Evolutionary conservation across 495 filamentous ascomycete genomes (phyloP).

Genomic region (Xylaria bambusicola): DNA sequence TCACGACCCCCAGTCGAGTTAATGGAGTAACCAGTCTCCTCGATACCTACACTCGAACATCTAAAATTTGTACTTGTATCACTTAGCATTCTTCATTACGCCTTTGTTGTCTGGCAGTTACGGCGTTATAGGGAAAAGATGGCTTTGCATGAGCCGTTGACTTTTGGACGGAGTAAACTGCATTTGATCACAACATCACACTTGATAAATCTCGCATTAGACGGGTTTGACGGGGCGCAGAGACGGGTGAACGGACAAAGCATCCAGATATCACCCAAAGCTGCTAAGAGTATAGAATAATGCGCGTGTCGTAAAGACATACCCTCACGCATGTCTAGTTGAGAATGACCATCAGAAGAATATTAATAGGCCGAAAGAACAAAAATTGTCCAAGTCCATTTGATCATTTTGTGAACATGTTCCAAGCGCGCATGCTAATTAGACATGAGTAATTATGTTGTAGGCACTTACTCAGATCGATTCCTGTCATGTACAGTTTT

Average conservation of each 20-base stretch:
- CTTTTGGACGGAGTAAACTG: background rate
- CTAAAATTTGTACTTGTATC: conserved; percentile 1
- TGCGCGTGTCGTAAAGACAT: background rate
- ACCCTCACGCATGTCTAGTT: no score
- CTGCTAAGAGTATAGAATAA: background rate
- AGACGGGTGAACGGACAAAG: background rate
- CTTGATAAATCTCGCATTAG: conserved; percentile 1
- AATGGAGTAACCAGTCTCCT: conserved; percentile 57
- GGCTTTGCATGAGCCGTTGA: background rate
- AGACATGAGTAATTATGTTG: no score
- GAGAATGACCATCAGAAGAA: no score
- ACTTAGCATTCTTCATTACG: conserved; percentile 5
- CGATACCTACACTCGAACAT: background rate
- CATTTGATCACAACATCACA: background rate
- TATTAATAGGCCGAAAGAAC: background rate
- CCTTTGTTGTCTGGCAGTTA: background rate
- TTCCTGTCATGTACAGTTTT: no score
- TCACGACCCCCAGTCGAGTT: conserved; percentile 85
- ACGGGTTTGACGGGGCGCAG: background rate
- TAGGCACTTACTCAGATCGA: no score
- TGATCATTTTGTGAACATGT: no score
- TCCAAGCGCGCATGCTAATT: no score
- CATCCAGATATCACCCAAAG: background rate
- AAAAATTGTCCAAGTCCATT: no score
- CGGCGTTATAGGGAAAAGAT: conserved; percentile 3